Conservation (phyloP, 768 basidiomycete species). For the Imleria badia region DNA sequence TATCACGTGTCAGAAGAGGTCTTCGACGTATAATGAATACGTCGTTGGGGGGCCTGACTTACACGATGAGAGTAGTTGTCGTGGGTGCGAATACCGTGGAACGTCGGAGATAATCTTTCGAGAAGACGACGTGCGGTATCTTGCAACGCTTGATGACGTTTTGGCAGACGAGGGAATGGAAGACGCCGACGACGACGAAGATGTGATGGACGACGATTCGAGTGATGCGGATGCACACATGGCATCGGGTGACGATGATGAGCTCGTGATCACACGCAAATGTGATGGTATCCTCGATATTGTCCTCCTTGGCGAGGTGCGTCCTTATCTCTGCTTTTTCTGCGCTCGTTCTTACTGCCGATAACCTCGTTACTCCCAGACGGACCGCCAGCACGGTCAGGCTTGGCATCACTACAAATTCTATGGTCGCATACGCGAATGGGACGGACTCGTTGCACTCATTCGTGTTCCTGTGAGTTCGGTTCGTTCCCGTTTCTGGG, state of each 20-base stretch:
- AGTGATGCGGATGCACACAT: conserved; percentile 29
- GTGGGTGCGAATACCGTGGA: conserved; percentile 28
- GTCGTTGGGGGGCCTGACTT: conserved; percentile 36
- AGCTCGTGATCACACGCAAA: conserved; percentile 25
- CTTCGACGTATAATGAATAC: conserved; percentile 43
- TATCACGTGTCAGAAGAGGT: conserved; percentile 23
- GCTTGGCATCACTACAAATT: conserved; percentile 50
- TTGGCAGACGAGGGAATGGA: conserved; percentile 11
- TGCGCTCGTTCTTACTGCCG: background rate
- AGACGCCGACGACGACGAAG: conserved; percentile 30
- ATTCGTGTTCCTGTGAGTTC: conserved; percentile 39
- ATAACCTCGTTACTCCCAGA: conserved; percentile 32
- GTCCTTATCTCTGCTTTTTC: conserved; percentile 4
- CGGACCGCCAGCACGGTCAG: conserved; percentile 45
- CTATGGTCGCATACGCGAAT: conserved; percentile 54
- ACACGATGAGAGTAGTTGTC: conserved; percentile 44
- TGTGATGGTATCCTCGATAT: conserved; percentile 63
- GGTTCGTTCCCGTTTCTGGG: background rate
- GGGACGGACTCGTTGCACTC: conserved; percentile 60
- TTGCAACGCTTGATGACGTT: conserved; percentile 14
- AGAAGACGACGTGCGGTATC: conserved; percentile 24
- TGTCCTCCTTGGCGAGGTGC: conserved; percentile 58
- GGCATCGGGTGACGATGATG: conserved; percentile 18
- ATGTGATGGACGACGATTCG: conserved; percentile 27
- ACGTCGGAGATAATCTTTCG: conserved; percentile 30